These are phyloP conservation scores for Krasilnikovozyma curviuscula DNA, from an alignment of 768 basidiomycete species.

Conservation along the genomic window DNA sequence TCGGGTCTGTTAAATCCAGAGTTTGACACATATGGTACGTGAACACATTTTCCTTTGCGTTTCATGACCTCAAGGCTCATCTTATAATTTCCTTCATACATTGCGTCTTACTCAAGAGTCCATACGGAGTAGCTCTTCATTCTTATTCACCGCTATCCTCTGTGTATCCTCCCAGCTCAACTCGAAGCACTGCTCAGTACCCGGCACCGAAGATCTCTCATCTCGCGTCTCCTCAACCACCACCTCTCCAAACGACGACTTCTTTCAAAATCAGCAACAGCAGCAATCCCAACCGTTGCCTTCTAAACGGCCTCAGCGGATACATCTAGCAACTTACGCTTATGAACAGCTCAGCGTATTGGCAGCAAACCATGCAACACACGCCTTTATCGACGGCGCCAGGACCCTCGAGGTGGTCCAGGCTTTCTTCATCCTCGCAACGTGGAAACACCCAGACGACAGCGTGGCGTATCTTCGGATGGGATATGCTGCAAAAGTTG, in stretches of 20 bases:
- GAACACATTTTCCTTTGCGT: no score
- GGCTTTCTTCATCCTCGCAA: not conserved
- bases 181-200: not conserved
- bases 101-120: not conserved
- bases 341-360: not conserved
- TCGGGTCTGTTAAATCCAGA: not conserved
- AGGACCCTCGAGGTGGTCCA: not conserved
- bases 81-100: not conserved
- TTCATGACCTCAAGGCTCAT: not conserved
- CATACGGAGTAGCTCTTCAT: not conserved
- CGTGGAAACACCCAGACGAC: not conserved
- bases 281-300: not conserved
- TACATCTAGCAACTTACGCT: no score
- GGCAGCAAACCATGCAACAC: not conserved
- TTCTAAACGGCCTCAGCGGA: not conserved
- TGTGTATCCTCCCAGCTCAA: not conserved
- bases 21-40: not conserved
- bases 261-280: no score
- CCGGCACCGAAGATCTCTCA: no score
- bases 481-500: not conserved
- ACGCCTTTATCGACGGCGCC: not conserved
- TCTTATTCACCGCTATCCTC: not conserved
- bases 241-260: no score
- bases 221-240: no score
- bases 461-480: not conserved